Conservation (phyloP, 495 filamentous ascomycete species). For the Podospora tetraspora region DNA sequence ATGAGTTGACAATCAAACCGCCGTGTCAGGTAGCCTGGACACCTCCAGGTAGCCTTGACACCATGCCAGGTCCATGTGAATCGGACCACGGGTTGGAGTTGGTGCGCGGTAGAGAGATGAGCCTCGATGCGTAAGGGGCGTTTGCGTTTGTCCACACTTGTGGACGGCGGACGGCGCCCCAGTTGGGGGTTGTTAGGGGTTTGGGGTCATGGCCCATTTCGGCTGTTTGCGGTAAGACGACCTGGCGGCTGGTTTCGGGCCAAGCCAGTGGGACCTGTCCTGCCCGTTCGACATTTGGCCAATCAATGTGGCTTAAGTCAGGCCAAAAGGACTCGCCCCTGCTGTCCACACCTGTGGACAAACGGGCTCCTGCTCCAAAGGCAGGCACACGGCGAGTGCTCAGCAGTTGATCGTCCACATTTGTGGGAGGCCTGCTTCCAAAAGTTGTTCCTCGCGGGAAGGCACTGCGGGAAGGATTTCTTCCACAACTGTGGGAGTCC, state of each 20-base stretch:
- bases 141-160: neutral
- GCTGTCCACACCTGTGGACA: neutral
- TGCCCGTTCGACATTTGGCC: neutral
- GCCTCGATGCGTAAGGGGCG: too few species aligned
- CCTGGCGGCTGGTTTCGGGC: neutral
- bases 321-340: too few species aligned
- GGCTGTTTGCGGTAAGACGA: neutral
- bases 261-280: neutral
- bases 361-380: neutral
- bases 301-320: neutral
- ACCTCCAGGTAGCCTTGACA: too few species aligned
- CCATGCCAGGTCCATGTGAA: too few species aligned
- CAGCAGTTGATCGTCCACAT: neutral
- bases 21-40: neutral
- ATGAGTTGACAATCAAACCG: neutral
- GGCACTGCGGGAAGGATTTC: neutral
- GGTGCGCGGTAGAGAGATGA: too few species aligned
- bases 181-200: too few species aligned
- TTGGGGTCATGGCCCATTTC: too few species aligned
- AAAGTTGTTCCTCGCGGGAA: neutral
- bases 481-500: neutral
- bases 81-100: neutral
- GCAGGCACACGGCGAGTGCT: too few species aligned
- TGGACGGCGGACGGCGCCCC: neutral
- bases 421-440: neutral